Conservation (phyloP, 768 basidiomycete species). For the Calocera cornea region DNA sequence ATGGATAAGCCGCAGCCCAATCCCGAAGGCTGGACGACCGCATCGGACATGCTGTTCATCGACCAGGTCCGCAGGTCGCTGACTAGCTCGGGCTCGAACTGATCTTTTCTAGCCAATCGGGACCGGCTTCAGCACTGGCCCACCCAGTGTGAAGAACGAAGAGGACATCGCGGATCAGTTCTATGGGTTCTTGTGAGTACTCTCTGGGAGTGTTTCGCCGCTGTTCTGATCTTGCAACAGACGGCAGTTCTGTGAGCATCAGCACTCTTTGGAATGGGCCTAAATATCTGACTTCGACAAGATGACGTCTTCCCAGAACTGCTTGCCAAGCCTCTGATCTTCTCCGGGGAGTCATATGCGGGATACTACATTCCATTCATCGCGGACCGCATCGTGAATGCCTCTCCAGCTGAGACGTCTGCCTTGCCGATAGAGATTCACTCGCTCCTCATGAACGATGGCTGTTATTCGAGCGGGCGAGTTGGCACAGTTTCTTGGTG, state of each 20-base stretch:
- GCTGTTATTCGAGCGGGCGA: constrained; percentile 10
- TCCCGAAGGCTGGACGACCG: neutral
- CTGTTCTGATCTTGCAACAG: neutral
- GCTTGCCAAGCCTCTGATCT: constrained; percentile 9
- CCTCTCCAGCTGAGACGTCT: neutral
- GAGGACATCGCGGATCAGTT: constrained; percentile 13
- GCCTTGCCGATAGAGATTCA: constrained; percentile 9
- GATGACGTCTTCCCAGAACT: constrained; percentile 12
- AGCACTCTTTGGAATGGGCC: neutral
- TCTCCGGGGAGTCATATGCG: constrained; percentile 9
- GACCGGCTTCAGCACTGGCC: neutral
- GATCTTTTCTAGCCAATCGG: neutral
- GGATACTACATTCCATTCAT: constrained; percentile 13
- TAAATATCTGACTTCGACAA: neutral
- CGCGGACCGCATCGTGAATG: constrained; percentile 11
- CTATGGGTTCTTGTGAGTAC: constrained; percentile 12
- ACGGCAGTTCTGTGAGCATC: neutral
- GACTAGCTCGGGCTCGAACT: no score
- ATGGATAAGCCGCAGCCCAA: neutral
- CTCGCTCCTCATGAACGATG: constrained; percentile 13
- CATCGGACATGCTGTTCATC: neutral
- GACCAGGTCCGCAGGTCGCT: neutral
- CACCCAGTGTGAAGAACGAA: neutral
- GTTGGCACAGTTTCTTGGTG: no score
- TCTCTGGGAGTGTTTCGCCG: neutral